phyloP scores from a whole-genome alignment of 2,329 filamentous ascomycete genomes.

The Tothia fuscella region DNA sequence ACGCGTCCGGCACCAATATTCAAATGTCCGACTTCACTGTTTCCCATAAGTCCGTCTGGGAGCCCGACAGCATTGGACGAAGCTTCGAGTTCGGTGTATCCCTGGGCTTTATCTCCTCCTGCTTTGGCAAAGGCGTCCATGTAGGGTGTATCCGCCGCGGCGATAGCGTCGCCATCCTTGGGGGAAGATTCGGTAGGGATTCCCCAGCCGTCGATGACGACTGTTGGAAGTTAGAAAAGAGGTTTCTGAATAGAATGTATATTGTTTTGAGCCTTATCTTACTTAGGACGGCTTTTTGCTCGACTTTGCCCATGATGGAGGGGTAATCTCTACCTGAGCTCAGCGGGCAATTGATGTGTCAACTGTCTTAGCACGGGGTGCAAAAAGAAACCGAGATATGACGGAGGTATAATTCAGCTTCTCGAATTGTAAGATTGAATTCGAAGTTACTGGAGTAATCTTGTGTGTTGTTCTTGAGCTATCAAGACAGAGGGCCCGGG shows the following conservation, averaged over 20 bases:
- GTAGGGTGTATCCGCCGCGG: constrained; percentile 79
- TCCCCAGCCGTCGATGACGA: constrained; percentile 99
- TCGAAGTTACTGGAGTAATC: no score
- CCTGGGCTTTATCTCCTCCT: constrained; percentile 61
- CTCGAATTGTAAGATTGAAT: not conserved
- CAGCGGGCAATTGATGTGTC: no score
- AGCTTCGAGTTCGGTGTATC: constrained; percentile 86
- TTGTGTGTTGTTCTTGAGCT: no score
- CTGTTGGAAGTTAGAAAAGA: constrained; percentile 44
- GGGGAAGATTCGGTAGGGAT: constrained; percentile 69
- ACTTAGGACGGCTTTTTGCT: constrained; percentile 60
- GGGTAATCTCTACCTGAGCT: no score
- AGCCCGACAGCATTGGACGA: constrained; percentile 92
- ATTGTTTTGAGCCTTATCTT: constrained; percentile 42
- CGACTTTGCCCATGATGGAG: constrained; percentile 49
- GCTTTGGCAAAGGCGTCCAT: constrained; percentile 74
- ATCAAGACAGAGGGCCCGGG: no score
- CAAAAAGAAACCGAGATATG: no score
- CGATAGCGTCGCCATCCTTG: constrained; percentile 87
- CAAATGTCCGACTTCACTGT: constrained; percentile 95
- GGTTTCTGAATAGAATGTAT: constrained; percentile 45
- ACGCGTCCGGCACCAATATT: constrained; percentile 97
- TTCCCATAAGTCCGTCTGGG: constrained; percentile 95
- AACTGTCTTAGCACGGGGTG: no score
- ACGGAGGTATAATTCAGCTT: not conserved